Conservation (phyloP, 2,329 filamentous ascomycete genomes). For the Clonostachys solani region DNA sequence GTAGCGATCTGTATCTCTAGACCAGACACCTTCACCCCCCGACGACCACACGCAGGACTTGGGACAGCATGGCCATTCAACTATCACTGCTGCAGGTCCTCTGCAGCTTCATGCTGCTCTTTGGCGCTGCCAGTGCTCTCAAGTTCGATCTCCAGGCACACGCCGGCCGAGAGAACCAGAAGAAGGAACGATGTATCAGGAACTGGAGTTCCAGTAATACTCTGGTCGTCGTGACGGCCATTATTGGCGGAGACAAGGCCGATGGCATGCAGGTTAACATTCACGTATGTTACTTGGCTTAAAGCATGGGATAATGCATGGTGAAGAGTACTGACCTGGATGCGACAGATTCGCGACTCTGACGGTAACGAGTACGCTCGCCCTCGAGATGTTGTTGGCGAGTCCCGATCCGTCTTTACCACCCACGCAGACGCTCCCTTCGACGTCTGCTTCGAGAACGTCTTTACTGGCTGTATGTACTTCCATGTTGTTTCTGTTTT, state of each 20-base stretch:
- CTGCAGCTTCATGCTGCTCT: slow-evolving; percentile 53
- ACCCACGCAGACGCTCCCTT: slow-evolving; percentile 89
- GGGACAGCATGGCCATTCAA: slow-evolving; percentile 39
- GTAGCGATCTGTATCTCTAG: too few species aligned
- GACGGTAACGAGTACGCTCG: slow-evolving; percentile 94
- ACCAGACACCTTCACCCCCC: too few species aligned
- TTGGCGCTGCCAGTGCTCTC: slow-evolving; percentile 60
- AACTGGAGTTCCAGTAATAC: slow-evolving; percentile 94
- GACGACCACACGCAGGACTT: too few species aligned
- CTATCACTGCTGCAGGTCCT: slow-evolving; percentile 52
- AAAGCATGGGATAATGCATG: neutral
- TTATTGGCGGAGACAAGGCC: slow-evolving; percentile 76
- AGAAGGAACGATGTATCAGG: slow-evolving; percentile 84
- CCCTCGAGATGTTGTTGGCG: slow-evolving; percentile 86
- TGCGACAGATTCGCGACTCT: slow-evolving; percentile 79
- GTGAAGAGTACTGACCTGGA: slow-evolving; percentile 2
- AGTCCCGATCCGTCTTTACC: slow-evolving; percentile 91
- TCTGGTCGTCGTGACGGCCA: slow-evolving; percentile 91
- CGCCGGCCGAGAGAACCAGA: slow-evolving; percentile 40
- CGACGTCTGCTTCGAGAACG: slow-evolving; percentile 94
- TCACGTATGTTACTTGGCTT: slow-evolving; percentile 57
- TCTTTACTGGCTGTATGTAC: slow-evolving; percentile 63
- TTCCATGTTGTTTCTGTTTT: slow-evolving; percentile 1
- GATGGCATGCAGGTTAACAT: slow-evolving; percentile 95
- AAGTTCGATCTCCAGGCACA: slow-evolving; percentile 89